Conservation (phyloP, 345 rosid species). For the Populus davidiana region DNA sequence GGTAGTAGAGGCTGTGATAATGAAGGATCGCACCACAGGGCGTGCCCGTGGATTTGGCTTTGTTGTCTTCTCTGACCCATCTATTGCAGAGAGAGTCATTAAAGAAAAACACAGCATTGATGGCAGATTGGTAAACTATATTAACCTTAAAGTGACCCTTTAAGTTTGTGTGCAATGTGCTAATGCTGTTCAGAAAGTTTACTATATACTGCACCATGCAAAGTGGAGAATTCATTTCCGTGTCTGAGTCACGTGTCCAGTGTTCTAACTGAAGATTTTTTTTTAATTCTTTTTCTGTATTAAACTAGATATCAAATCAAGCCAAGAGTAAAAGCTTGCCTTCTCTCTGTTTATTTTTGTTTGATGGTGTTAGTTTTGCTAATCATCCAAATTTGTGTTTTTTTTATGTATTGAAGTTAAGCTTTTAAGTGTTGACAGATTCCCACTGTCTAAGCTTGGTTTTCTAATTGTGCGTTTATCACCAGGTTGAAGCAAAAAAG, state of each 20-base stretch:
- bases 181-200: slow-evolving; percentile 1
- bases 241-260: slow-evolving; percentile 22
- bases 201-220: slow-evolving; percentile 1
- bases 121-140: slow-evolving; percentile 75
- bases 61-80: slow-evolving; percentile 84
- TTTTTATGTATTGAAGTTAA: not conserved
- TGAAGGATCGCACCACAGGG: slow-evolving; percentile 97
- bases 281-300: slow-evolving; percentile 27
- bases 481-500: slow-evolving; percentile 74
- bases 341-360: slow-evolving; percentile 15
- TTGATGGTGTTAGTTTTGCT: slow-evolving; percentile 11
- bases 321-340: slow-evolving; percentile 17
- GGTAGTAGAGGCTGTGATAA: slow-evolving; percentile 92
- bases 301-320: slow-evolving; percentile 32
- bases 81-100: slow-evolving; percentile 85
- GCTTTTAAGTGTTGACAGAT: not conserved
- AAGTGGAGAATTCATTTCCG: slow-evolving; percentile 13
- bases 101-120: slow-evolving; percentile 84
- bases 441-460: slow-evolving; percentile 6
- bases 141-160: slow-evolving; percentile 7
- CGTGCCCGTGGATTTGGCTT: slow-evolving; percentile 99
- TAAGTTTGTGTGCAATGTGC: slow-evolving; percentile 1
- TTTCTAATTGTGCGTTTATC: slow-evolving; percentile 28
- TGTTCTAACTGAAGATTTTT: slow-evolving; percentile 36
- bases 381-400: not conserved